Conservation (phyloP, 768 basidiomycete species). For the Symmetrospora coprosmae region DNA sequence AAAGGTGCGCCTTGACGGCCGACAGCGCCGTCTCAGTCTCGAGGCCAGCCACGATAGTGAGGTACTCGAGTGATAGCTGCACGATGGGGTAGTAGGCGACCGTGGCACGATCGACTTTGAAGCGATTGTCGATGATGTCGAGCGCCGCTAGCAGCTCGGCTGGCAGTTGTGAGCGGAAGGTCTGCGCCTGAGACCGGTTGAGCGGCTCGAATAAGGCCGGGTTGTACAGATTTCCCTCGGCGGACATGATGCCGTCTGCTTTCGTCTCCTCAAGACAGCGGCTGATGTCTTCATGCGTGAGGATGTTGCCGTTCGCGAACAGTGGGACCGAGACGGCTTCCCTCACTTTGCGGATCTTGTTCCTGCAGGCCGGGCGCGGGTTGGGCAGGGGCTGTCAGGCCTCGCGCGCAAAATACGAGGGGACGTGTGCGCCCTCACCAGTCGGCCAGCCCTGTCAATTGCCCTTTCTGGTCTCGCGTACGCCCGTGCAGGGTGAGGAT, state of each 20-base stretch:
- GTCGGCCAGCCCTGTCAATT: slow-evolving; percentile 38
- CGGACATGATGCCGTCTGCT: slow-evolving; percentile 83
- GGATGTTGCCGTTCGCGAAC: slow-evolving; percentile 91
- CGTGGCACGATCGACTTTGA: neutral
- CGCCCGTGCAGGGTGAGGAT: slow-evolving; percentile 89
- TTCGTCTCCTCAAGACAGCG: slow-evolving; percentile 69
- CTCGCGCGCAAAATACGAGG: too few relatives aligned
- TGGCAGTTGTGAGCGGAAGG: slow-evolving; percentile 24
- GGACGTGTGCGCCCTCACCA: slow-evolving; percentile 22
- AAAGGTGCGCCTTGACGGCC: slow-evolving; percentile 81
- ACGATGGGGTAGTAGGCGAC: slow-evolving; percentile 5
- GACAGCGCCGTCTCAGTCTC: slow-evolving; percentile 57
- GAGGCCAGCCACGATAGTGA: slow-evolving; percentile 57
- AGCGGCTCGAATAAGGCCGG: slow-evolving; percentile 51
- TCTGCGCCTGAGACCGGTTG: slow-evolving; percentile 18
- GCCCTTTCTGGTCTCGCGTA: slow-evolving; percentile 77
- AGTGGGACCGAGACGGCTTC: slow-evolving; percentile 76
- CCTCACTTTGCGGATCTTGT: slow-evolving; percentile 79
- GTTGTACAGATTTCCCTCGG: slow-evolving; percentile 83
- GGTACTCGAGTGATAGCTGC: slow-evolving; percentile 48
- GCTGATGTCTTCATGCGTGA: slow-evolving; percentile 68
- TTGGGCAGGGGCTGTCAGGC: neutral
- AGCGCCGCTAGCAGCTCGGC: slow-evolving; percentile 23
- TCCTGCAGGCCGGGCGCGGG: slow-evolving; percentile 58
- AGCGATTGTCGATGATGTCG: neutral